Base-by-base conservation (phyloP, 2,329 filamentous ascomycete genomes). In the Aspergillus jensenii region DNA sequence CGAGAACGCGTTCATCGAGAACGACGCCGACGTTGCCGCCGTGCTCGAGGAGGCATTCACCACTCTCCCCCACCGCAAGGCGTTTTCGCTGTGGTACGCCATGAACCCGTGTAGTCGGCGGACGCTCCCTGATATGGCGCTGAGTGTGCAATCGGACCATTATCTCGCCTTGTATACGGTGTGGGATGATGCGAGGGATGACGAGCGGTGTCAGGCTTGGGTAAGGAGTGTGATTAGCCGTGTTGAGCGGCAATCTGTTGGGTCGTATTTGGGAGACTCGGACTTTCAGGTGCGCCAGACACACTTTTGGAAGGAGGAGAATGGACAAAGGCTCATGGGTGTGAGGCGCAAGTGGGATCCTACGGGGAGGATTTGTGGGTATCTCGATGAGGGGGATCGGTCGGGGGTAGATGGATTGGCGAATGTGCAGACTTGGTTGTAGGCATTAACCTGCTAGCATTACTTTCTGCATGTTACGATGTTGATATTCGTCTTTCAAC, bases 121-220 rank as follows among this genome's bases (percentile, higher is more conserved):
- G 3, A 45, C 59, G 31, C 68, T 79, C 37, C 73, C 75, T 1
- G 79, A 81, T 56, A 85, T 85, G 82, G 82, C 82, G 3, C 69
- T 84, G 14, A 81, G 76, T 27, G 78, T 84, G 78, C 81, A 84
- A 55, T 77, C 76, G 0, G 82, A 85, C 62, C 82, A 85, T 65
- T 85, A 85, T 67, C 80, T 85, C 64, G 81, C 82, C 2, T 54
- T 82, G 3, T 85, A 84, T 62, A 74, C 79, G 0, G 69, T 83
- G 2, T 84, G 80, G 78, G 77, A 82, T 49, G 69, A 81, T 23
- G 71, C 67, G 17, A 59, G 65, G 2, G 80, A 84, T 40, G 82
- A 84, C 59, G 66, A 64, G 0, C 59, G 62, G n/a, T 81, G 77
- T 64, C 68, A 69, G 31, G 60, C 43, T 1, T 85, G 82, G 82